Evolutionary conservation across 306 rosid species (phyloP).

Genomic region (Mimosa bimucronata): DNA sequence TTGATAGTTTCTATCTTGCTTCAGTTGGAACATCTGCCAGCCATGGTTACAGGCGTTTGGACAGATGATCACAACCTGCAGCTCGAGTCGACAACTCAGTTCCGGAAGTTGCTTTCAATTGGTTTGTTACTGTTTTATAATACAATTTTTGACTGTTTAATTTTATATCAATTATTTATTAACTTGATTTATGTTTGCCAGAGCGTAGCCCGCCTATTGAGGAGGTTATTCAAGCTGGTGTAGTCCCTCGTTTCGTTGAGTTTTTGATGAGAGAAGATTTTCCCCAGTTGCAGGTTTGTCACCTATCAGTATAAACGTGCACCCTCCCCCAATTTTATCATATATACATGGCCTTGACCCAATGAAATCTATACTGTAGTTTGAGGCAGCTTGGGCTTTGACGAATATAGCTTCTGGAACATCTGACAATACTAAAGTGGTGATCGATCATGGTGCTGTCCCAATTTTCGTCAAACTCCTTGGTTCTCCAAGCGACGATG

Average conservation of each 20-base stretch:
- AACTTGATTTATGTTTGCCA: slow-evolving; percentile 28
- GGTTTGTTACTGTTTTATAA: slow-evolving; percentile 53
- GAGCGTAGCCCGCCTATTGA: slow-evolving; percentile 95
- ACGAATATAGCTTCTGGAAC: slow-evolving; percentile 97
- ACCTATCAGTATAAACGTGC: neutral
- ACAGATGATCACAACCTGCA: slow-evolving; percentile 73
- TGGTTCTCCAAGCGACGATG: slow-evolving; percentile 87
- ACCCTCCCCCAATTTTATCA: neutral
- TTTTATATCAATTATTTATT: neutral
- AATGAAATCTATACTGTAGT: slow-evolving; percentile 50
- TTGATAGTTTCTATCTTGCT: slow-evolving; percentile 22
- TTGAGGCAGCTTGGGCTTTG: slow-evolving; percentile 99
- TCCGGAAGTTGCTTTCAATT: slow-evolving; percentile 93
- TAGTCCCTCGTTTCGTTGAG: slow-evolving; percentile 89
- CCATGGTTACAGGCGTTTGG: slow-evolving; percentile 94
- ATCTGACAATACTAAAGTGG: slow-evolving; percentile 89
- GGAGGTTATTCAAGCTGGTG: slow-evolving; percentile 92
- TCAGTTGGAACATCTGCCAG: slow-evolving; percentile 92
- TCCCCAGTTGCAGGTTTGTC: slow-evolving; percentile 83
- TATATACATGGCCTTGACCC: slow-evolving; percentile 20
- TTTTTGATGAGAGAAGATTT: slow-evolving; percentile 82
- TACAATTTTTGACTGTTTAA: neutral
- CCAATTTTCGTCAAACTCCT: slow-evolving; percentile 89
- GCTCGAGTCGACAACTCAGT: slow-evolving; percentile 94
- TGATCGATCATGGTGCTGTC: slow-evolving; percentile 86